Evolutionary conservation across 2,329 filamentous ascomycete species (phyloP).

Genomic region (Fusarium subglutinans): DNA sequence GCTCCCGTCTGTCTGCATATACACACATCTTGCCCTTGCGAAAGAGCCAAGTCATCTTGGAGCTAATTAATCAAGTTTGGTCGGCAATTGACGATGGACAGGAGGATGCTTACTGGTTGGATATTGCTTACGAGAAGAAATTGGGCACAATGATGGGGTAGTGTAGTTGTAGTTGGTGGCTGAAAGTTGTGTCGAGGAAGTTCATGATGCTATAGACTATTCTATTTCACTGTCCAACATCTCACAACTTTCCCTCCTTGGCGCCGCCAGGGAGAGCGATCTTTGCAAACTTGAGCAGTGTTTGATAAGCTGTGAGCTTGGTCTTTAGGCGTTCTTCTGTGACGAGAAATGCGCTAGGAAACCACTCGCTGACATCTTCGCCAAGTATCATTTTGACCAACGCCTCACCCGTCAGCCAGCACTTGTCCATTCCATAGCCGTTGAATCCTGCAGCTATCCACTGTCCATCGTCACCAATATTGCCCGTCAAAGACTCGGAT

Average conservation of each 20-base stretch:
- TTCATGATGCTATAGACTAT: neutral
- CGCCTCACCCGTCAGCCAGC: constrained; percentile 59
- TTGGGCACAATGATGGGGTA: constrained; percentile 2
- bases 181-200: neutral
- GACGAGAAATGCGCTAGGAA: constrained; percentile 19
- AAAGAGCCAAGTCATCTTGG: neutral
- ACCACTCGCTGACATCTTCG: constrained; percentile 31
- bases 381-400: constrained; percentile 41
- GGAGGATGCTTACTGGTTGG: constrained; percentile 1
- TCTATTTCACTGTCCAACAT: accelerated
- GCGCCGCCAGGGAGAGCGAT: neutral
- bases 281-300: neutral
- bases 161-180: neutral
- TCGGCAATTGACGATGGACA: neutral
- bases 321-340: constrained; percentile 7
- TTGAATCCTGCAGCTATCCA: constrained; percentile 60
- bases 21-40: neutral
- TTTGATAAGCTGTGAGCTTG: neutral
- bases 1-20: neutral
- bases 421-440: constrained; percentile 61
- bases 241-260: neutral
- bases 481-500: constrained; percentile 39
- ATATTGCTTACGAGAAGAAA: constrained; percentile 6
- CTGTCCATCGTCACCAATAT: constrained; percentile 41
- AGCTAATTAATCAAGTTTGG: constrained; percentile 8